Percentiles rank a stretch among this genome's conserved stretches.
phyloP scores from a whole-genome alignment of 2,329 filamentous ascomycete genomes.

The Verticillium nonalfalfae region DNA sequence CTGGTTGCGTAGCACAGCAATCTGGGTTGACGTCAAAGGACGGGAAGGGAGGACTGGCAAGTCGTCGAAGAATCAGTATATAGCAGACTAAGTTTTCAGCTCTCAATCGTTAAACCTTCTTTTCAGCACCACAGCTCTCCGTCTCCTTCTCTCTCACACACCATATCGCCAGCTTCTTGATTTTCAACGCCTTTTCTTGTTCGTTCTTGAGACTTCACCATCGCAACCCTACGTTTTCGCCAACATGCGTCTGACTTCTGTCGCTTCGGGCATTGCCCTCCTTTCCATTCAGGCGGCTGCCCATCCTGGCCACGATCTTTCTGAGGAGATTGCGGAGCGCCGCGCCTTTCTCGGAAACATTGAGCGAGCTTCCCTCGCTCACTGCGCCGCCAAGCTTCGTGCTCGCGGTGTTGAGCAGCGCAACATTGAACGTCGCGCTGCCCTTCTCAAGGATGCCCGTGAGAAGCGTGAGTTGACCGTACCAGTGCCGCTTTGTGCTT shows the following conservation, averaged over 20 bases:
- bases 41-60: not conserved
- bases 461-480: slow-evolving; percentile 20
- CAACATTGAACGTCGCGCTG: slow-evolving; percentile 37
- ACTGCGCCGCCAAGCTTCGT: slow-evolving; percentile 39
- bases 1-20: not conserved
- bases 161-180: not conserved
- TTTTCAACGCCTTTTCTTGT: not conserved
- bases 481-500: no score
- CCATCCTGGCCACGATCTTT: slow-evolving; percentile 42
- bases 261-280: slow-evolving; percentile 9
- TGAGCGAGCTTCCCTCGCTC: slow-evolving; percentile 33
- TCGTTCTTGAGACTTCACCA: not conserved
- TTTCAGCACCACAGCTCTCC: not conserved
- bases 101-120: not conserved
- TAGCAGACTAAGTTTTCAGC: not conserved
- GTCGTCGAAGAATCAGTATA: not conserved
- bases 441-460: slow-evolving; percentile 32
- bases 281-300: slow-evolving; percentile 16
- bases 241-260: slow-evolving; percentile 6
- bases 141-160: not conserved
- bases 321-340: slow-evolving; percentile 41
- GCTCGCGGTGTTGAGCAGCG: slow-evolving; percentile 36
- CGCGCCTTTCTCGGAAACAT: slow-evolving; percentile 34
- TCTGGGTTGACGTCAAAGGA: not conserved
- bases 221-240: not conserved